A percentile compares a stretch with the other conserved stretches of the same genome.
These are phyloP conservation scores for Porpolomopsis calyptriformis DNA, from an alignment of 768 basidiomycete genomes.

Conservation along the genomic window DNA sequence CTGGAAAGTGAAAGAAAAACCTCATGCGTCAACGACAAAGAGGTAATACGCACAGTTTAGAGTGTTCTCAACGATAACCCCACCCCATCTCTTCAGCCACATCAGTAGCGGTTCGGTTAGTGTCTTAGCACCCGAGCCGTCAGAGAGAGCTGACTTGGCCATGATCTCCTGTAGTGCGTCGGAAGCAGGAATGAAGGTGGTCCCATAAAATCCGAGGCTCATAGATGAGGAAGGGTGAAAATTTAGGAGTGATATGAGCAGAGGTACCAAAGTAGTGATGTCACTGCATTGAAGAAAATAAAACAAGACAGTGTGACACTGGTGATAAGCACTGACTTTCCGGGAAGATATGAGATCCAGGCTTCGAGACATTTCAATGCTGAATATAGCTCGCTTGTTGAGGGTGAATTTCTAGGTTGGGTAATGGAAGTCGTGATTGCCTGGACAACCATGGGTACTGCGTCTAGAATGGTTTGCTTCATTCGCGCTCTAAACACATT, in stretches of 20 bases:
- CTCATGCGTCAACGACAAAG: neutral
- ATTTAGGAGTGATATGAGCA: conserved; percentile 56
- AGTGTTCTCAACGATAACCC: conserved; percentile 21
- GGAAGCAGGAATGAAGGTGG: conserved; percentile 51
- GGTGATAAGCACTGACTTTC: too few species aligned
- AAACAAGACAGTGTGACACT: too few species aligned
- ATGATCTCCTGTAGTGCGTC: conserved; percentile 73
- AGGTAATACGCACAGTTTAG: conserved; percentile 3
- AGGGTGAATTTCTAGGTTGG: conserved; percentile 21
- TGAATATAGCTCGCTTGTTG: conserved; percentile 45
- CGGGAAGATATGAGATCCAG: conserved; percentile 66
- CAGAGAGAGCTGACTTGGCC: conserved; percentile 58
- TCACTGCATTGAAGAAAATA: conserved; percentile 35
- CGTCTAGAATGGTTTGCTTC: conserved; percentile 53
- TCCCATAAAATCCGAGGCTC: conserved; percentile 34
- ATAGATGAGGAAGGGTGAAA: conserved; percentile 12
- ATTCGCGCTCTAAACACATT: conserved; percentile 42
- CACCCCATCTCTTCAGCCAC: conserved; percentile 43
- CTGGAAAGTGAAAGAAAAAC: neutral
- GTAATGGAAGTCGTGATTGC: conserved; percentile 51
- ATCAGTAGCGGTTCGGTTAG: conserved; percentile 80
- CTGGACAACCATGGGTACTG: conserved; percentile 60
- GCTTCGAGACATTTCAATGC: conserved; percentile 74
- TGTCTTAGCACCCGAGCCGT: conserved; percentile 56
- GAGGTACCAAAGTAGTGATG: conserved; percentile 54